These are phyloP conservation scores for Diaporthe amygdali DNA, from an alignment of 2,329 filamentous ascomycete genomes.

Conservation along the genomic window DNA sequence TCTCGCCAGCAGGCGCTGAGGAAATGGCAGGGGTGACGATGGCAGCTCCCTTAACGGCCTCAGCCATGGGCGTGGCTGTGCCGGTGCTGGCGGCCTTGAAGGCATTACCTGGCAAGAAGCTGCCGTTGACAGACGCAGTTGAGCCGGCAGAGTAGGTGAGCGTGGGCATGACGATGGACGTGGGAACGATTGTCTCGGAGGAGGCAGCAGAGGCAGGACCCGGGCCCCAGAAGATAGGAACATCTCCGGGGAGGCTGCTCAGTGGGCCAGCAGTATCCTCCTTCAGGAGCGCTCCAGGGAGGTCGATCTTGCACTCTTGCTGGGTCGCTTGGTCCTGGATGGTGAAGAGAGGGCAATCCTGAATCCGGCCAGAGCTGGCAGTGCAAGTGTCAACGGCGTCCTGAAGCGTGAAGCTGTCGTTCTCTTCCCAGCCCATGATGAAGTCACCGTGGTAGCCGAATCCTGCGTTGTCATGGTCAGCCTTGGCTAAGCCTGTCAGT, in stretches of 20 bases:
- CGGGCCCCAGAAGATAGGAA: conserved; percentile 47
- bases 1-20: neutral
- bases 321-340: conserved; percentile 64
- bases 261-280: conserved; percentile 67
- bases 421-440: conserved; percentile 76
- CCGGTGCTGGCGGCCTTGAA: conserved; percentile 41
- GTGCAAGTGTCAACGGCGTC: conserved; percentile 78
- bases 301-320: conserved; percentile 64
- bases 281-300: conserved; percentile 57
- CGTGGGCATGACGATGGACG: conserved; percentile 32
- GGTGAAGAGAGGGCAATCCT: conserved; percentile 78
- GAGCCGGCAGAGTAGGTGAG: conserved; percentile 44
- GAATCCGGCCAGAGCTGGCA: conserved; percentile 68
- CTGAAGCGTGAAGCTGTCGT: conserved; percentile 62
- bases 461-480: conserved; percentile 48
- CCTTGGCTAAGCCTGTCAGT: neutral
- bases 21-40: neutral
- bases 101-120: conserved; percentile 47
- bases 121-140: conserved; percentile 35
- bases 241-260: conserved; percentile 69
- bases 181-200: conserved; percentile 25
- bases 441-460: conserved; percentile 83
- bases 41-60: conserved; percentile 15
- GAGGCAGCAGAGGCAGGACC: conserved; percentile 28
- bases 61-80: conserved; percentile 17